phyloP scores from a whole-genome alignment of 306 rosid species.

The Pueraria montana region DNA sequence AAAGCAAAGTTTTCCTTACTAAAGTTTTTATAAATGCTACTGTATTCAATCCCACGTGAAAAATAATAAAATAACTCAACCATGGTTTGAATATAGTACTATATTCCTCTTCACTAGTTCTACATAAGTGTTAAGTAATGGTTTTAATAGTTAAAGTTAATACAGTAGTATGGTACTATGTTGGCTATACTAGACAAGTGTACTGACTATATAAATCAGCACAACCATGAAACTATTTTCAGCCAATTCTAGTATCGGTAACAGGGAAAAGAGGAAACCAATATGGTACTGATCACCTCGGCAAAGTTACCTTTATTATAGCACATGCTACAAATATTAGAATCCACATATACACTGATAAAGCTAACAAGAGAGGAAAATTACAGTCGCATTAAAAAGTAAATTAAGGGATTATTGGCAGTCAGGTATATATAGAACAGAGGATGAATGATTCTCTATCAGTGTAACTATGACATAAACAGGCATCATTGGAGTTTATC shows the following conservation, averaged over 20 bases:
- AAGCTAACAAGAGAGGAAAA: too few species aligned
- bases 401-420: neutral
- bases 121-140: too few species aligned
- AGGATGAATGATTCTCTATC: conserved; percentile 51
- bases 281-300: conserved; percentile 60
- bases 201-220: conserved; percentile 42
- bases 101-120: neutral
- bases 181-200: conserved; percentile 44
- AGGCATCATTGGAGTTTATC: conserved; percentile 58
- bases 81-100: too few species aligned
- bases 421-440: too few species aligned
- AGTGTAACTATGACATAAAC: conserved; percentile 78
- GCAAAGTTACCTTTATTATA: conserved; percentile 60
- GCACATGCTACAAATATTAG: too few species aligned
- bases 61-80: too few species aligned
- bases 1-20: too few species aligned
- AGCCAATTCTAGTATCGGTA: conserved; percentile 60
- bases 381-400: too few species aligned
- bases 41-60: too few species aligned
- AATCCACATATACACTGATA: too few species aligned
- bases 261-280: conserved; percentile 81
- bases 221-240: conserved; percentile 11
- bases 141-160: too few species aligned
- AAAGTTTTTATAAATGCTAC: too few species aligned
- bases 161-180: neutral